Conservation (phyloP, 1,284 basidiomycete genomes). For the Puccinia coronata region DNA sequence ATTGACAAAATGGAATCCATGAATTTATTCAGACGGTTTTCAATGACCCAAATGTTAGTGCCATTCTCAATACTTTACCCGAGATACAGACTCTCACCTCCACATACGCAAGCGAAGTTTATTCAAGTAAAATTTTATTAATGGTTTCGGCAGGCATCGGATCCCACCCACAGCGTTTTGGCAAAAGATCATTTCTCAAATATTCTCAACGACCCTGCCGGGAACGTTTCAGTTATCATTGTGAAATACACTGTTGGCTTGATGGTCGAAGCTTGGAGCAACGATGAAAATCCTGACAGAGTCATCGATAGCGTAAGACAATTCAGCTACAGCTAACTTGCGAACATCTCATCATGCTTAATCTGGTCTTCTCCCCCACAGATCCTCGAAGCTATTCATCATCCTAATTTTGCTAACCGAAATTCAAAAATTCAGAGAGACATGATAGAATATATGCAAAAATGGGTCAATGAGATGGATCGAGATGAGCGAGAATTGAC, state of each 20-base stretch:
- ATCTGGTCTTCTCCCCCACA: slow-evolving; percentile 62
- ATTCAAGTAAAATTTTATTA: neutral
- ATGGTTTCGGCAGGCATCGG: slow-evolving; percentile 47
- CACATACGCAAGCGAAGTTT: neutral
- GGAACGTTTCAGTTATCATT: slow-evolving; percentile 59
- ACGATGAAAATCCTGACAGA: slow-evolving; percentile 62
- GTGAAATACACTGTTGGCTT: slow-evolving; percentile 67
- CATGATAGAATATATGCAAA: slow-evolving; percentile 70
- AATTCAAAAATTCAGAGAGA: slow-evolving; percentile 73
- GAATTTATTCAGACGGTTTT: slow-evolving; percentile 32
- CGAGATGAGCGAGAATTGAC: slow-evolving; percentile 60
- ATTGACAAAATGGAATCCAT: neutral
- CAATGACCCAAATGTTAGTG: slow-evolving; percentile 39
- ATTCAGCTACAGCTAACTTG: neutral
- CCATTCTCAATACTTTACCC: neutral
- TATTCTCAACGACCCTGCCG: slow-evolving; percentile 59
- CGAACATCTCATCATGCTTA: neutral
- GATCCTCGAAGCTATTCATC: slow-evolving; percentile 76
- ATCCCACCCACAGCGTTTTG: slow-evolving; percentile 58
- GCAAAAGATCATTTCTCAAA: slow-evolving; percentile 59
- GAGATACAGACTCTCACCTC: neutral
- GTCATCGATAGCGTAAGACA: slow-evolving; percentile 63
- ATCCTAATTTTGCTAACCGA: slow-evolving; percentile 76
- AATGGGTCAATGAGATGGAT: slow-evolving; percentile 66
- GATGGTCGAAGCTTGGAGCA: slow-evolving; percentile 76